Percentiles rank a stretch among this genome's conserved stretches.
These are phyloP conservation scores for Chaetomium olivaceum DNA, from an alignment of 2,329 filamentous ascomycete genomes.

Conservation along the genomic window DNA sequence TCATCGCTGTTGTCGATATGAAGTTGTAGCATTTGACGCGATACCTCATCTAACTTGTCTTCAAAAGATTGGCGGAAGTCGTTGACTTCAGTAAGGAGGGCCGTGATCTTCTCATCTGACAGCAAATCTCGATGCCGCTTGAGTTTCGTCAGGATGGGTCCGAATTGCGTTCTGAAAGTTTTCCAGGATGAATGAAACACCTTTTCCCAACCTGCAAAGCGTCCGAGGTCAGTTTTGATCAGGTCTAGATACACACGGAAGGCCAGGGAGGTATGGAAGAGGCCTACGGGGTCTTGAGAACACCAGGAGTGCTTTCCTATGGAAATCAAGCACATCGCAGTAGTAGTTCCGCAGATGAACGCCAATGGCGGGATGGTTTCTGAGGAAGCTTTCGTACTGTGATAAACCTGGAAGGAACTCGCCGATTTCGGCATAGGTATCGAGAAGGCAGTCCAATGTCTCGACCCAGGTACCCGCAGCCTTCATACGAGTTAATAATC, in stretches of 20 bases:
- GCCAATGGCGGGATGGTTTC: background rate
- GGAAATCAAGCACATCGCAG: conserved; percentile 5
- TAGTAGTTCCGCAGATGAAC: conserved; percentile 2
- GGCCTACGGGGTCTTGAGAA: conserved; percentile 2
- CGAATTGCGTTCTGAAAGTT: conserved; percentile 3
- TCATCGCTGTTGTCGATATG: background rate
- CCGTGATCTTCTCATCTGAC: conserved; percentile 1
- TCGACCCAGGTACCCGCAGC: conserved; percentile 3
- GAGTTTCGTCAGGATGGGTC: background rate
- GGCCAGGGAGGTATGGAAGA: background rate
- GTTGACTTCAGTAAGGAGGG: background rate
- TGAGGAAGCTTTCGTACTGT: background rate
- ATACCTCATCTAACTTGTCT: background rate
- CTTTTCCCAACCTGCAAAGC: background rate
- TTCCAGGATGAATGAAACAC: conserved; percentile 5
- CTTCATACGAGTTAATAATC: background rate
- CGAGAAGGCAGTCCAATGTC: conserved; percentile 6
- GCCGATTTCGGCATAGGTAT: conserved; percentile 2
- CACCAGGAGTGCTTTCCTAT: background rate
- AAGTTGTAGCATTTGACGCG: background rate
- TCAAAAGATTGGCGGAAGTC: background rate
- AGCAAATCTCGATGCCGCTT: background rate
- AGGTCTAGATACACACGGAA: background rate
- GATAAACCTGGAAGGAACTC: background rate
- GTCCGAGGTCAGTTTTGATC: background rate